phyloP scores from a whole-genome alignment of 805 yeast genomes.

The Novakomyces olei region DNA sequence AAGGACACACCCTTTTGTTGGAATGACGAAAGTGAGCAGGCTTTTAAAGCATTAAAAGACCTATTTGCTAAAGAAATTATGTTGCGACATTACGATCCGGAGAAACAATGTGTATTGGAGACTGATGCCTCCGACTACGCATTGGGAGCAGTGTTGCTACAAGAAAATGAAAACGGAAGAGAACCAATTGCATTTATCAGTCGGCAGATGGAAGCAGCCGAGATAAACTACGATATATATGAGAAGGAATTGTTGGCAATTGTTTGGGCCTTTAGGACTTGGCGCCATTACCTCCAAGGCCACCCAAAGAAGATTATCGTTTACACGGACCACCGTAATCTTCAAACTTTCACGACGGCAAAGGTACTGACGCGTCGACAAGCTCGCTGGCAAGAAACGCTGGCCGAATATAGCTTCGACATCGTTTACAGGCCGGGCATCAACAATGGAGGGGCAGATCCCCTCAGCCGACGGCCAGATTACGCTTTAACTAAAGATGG shows the following conservation, averaged over 20 bases:
- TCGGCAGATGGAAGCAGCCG: conserved; percentile 3
- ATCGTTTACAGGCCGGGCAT: conserved; percentile 4
- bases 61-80: neutral
- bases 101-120: conserved; percentile 5
- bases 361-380: neutral
- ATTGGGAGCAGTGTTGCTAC: conserved; percentile 4
- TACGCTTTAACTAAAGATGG: neutral
- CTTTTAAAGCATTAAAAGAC: neutral
- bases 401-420: conserved; percentile 3
- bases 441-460: conserved; percentile 3
- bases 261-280: conserved; percentile 4
- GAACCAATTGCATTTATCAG: conserved; percentile 3
- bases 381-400: conserved; percentile 5
- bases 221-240: conserved; percentile 6
- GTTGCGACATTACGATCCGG: neutral
- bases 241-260: conserved; percentile 7
- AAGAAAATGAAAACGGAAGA: too few species aligned
- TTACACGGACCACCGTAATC: conserved; percentile 2
- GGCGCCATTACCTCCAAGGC: conserved; percentile 4
- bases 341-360: neutral
- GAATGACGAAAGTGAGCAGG: neutral
- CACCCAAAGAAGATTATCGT: conserved; percentile 1
- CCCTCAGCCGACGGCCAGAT: neutral
- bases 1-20: neutral
- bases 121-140: conserved; percentile 6